phyloP scores from a whole-genome alignment of 805 yeast species.

The Sungouiozyma ichnusensis region DNA sequence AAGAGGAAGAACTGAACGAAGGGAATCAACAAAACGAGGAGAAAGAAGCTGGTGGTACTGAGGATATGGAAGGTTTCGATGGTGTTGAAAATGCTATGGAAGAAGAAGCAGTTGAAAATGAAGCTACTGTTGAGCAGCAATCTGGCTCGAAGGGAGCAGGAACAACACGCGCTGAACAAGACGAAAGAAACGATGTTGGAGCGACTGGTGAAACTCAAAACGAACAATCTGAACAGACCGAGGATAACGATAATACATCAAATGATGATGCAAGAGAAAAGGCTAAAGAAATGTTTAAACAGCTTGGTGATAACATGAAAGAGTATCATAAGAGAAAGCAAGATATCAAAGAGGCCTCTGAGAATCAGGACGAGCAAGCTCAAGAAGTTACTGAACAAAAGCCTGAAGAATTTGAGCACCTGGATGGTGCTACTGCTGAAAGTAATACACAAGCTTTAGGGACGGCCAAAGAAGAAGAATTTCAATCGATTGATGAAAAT shows the following conservation, averaged over 20 bases:
- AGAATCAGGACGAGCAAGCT: slow-evolving; percentile 30
- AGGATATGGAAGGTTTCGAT: slow-evolving; percentile 45
- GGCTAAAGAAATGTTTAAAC: slow-evolving; percentile 70
- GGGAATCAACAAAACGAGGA: slow-evolving; percentile 30
- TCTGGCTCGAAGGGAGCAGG: slow-evolving; percentile 55
- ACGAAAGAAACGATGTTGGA: slow-evolving; percentile 59
- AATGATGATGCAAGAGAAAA: slow-evolving; percentile 50
- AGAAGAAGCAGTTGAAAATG: slow-evolving; percentile 41
- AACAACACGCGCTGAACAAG: slow-evolving; percentile 40
- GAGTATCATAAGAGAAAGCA: slow-evolving; percentile 86
- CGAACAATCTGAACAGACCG: slow-evolving; percentile 34
- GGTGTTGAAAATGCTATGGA: slow-evolving; percentile 37
- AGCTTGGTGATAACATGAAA: slow-evolving; percentile 83
- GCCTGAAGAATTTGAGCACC: slow-evolving; percentile 80
- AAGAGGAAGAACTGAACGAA: slow-evolving; percentile 30
- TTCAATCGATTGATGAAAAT: slow-evolving; percentile 66
- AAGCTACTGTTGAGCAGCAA: slow-evolving; percentile 49
- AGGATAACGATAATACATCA: slow-evolving; percentile 31
- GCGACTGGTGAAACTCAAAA: slow-evolving; percentile 47
- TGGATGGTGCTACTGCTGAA: slow-evolving; percentile 69
- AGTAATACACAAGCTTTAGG: slow-evolving; percentile 88
- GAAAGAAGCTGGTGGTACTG: slow-evolving; percentile 32
- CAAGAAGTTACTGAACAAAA: slow-evolving; percentile 51
- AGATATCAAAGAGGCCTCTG: slow-evolving; percentile 67
- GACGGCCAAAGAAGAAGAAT: slow-evolving; percentile 71